A percentile compares a stretch with the other conserved stretches of the same genome.
Evolutionary conservation across 192 early-diverging fungal genomes (phyloP).

Genomic region (Coemansia sp.): DNA sequence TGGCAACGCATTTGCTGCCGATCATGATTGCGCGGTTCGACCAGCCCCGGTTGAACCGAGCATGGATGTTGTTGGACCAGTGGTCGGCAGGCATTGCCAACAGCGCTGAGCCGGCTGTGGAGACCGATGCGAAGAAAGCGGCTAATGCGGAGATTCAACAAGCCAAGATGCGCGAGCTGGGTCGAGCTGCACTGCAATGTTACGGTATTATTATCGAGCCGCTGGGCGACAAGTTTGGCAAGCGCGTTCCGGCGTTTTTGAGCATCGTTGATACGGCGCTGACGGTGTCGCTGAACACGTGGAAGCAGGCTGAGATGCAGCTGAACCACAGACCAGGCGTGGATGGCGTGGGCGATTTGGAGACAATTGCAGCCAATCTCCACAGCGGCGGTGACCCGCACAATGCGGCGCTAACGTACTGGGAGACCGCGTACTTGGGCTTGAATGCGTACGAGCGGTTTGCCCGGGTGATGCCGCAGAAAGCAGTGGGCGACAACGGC

Average conservation of each 20-base stretch:
- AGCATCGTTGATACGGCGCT: conserved; percentile 56
- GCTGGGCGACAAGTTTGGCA: conserved; percentile 62
- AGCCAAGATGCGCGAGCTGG: conserved; percentile 60
- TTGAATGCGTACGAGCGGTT: conserved; percentile 75
- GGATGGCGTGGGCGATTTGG: conserved; percentile 26
- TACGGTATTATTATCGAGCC: conserved; percentile 82
- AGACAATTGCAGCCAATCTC: conserved; percentile 56
- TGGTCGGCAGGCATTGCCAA: conserved; percentile 63
- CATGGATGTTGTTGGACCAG: conserved; percentile 68
- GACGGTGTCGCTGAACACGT: conserved; percentile 39
- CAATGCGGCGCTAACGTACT: conserved; percentile 61
- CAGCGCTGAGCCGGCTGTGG: neutral
- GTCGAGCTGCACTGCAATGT: conserved; percentile 79
- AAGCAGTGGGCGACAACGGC: conserved; percentile 51
- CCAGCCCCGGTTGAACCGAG: conserved; percentile 59
- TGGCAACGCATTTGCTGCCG: conserved; percentile 76
- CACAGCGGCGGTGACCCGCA: conserved; percentile 33
- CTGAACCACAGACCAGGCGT: conserved; percentile 27
- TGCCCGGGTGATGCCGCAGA: conserved; percentile 56
- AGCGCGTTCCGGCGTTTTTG: conserved; percentile 56
- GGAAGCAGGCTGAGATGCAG: conserved; percentile 49
- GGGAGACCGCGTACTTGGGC: conserved; percentile 86
- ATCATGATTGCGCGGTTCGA: conserved; percentile 64
- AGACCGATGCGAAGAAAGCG: neutral
- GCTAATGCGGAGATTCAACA: conserved; percentile 5